Evolutionary conservation across 305 asterid genomes (phyloP).

Genomic region (Withania somnifera): DNA sequence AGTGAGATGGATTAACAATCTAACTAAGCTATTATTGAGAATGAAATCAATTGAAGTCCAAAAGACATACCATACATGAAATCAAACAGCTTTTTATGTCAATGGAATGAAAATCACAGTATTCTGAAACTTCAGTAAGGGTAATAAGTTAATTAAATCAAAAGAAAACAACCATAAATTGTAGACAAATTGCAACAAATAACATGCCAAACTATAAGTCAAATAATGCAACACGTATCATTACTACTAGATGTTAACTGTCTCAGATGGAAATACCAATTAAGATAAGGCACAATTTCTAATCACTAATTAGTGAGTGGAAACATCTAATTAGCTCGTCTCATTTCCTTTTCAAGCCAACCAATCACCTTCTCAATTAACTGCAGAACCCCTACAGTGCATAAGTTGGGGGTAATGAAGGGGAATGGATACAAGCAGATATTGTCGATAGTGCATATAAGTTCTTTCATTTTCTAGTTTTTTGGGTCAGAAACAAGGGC

Average conservation of each 20-base stretch:
- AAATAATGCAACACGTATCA: neutral
- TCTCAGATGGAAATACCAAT: neutral
- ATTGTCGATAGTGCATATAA: neutral
- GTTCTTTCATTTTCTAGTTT: neutral
- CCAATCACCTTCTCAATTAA: neutral
- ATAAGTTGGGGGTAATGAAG: neutral
- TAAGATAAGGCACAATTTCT: neutral
- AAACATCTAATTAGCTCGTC: neutral
- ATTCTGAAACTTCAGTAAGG: neutral
- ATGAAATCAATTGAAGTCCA: neutral
- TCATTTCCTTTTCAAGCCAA: neutral
- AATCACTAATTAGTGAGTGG: neutral
- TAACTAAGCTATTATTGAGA: neutral
- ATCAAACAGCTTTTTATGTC: neutral
- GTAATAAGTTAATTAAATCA: neutral
- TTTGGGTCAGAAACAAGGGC: neutral
- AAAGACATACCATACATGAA: neutral
- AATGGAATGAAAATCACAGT: neutral
- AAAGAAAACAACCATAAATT: neutral
- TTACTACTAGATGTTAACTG: neutral
- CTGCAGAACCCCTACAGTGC: neutral
- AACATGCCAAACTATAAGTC: neutral
- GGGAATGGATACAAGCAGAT: neutral
- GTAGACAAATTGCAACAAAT: neutral
- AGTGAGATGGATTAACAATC: neutral